Evolutionary conservation across 2,329 filamentous ascomycete genomes (phyloP), one percentile per base, ranked within the genome.

Genomic region (Fusarium sp.): DNA sequence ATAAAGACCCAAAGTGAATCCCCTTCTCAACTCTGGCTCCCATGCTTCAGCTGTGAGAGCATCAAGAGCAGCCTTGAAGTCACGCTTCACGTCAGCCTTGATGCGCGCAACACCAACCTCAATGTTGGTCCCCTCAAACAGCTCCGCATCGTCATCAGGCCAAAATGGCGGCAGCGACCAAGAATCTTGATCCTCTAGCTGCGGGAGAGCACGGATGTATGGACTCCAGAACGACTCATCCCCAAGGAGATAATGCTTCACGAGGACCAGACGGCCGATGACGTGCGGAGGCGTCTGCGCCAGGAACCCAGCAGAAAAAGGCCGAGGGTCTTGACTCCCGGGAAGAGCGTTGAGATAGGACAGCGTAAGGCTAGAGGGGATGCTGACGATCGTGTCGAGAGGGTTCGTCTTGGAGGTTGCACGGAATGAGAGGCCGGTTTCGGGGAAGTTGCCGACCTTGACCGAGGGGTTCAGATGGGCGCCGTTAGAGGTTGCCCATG

Each of bases 121-220:
- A 14, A 90, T 83, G 60, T 87, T 87, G 4, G 88, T 90, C 54
- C 88, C 89, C 17, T 87, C 84, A 4, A 92, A 84, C 33, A 90
- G 85, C 61, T 87, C 86, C 2, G 88, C 79, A 77, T 94, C 92
- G 15, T 89, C 87, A 4, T 87, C 85, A 0, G 87, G 85, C 88
- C 92, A 95, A 74, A 91, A 91, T 0, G 91, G 85, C 6, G 92
- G 90, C 15, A 92, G 86, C 1, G 83, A 85, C 84, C 93, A 87
- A 1, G 81, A 78, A 6, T 82, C 78, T 5, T 82, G 76, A 2
- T 90, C 83, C 11, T 87, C 85, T 0, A 91, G 91, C 68, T 90
- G 89, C 1, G 93, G 92, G 0, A 95, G 85, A 0, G 89, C 88
- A 11, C 83, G 82, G 72, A 95, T 89, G 81, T 95, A 95, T 1